These are phyloP conservation scores for Takashimella tepidaria DNA, from an alignment of 1,284 basidiomycete genomes.

Conservation along the genomic window DNA sequence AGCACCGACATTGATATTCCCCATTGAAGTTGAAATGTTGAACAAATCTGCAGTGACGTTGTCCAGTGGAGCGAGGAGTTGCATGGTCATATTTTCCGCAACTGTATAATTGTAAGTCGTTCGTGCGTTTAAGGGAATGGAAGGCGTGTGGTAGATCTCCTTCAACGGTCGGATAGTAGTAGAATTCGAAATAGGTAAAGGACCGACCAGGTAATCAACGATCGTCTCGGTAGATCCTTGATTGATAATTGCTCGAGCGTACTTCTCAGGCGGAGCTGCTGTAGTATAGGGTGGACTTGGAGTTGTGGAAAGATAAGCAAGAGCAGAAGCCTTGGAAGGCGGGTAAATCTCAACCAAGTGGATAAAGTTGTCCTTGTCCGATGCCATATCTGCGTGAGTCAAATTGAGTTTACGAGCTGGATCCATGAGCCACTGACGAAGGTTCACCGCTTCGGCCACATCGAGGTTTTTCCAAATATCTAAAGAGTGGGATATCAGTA, in stretches of 20 bases:
- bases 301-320: conserved; percentile 22
- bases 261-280: conserved; percentile 16
- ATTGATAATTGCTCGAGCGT: conserved; percentile 51
- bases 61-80: conserved; percentile 10
- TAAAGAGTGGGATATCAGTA: conserved; percentile 5
- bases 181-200: conserved; percentile 26
- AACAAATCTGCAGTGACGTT: conserved; percentile 46
- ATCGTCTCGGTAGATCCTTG: conserved; percentile 44
- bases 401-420: conserved; percentile 52
- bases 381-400: conserved; percentile 15
- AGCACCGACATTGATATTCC: conserved; percentile 52
- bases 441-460: conserved; percentile 49
- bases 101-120: conserved; percentile 34
- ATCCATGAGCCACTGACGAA: conserved; percentile 53
- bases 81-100: conserved; percentile 42
- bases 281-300: conserved; percentile 10
- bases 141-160: conserved; percentile 20
- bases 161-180: conserved; percentile 16
- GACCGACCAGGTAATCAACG: conserved; percentile 40
- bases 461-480: conserved; percentile 34
- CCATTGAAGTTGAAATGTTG: conserved; percentile 50
- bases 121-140: conserved; percentile 20
- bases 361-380: conserved; percentile 36
- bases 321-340: conserved; percentile 34
- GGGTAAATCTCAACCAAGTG: conserved; percentile 29